Conservation (phyloP, 352 stramenopile species). For the Phytophthora quininea region DNA sequence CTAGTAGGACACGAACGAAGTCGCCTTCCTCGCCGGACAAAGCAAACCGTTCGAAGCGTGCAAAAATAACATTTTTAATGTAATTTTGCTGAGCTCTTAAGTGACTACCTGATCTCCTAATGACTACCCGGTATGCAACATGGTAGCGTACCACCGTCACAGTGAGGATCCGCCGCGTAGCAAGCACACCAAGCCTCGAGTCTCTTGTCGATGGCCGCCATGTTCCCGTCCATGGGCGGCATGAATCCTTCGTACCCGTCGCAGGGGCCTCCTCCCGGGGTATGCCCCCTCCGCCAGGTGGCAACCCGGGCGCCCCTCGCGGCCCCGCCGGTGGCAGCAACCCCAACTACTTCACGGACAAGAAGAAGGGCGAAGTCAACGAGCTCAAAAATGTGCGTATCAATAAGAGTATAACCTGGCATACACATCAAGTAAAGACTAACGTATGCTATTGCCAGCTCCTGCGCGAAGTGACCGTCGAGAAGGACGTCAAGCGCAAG, state of each 20-base stretch:
- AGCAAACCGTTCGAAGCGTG: too few species aligned
- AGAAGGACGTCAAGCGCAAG: constrained; percentile 97
- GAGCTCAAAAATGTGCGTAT: constrained; percentile 93
- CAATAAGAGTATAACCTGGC: not conserved
- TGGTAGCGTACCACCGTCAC: constrained; percentile 1
- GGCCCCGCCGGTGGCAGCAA: constrained; percentile 46
- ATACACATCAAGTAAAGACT: not conserved
- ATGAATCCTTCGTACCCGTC: constrained; percentile 42
- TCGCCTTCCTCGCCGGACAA: too few species aligned
- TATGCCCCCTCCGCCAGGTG: constrained; percentile 30
- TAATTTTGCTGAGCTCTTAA: not conserved
- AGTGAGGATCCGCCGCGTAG: constrained; percentile 41
- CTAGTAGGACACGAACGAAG: too few species aligned
- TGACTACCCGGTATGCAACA: not conserved
- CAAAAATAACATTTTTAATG: too few species aligned
- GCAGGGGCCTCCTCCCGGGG: constrained; percentile 23
- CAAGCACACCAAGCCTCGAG: constrained; percentile 94
- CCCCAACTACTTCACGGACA: constrained; percentile 87
- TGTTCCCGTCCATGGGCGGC: constrained; percentile 88
- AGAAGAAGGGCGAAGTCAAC: constrained; percentile 96
- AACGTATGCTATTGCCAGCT: constrained; percentile 56
- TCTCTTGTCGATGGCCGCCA: constrained; percentile 97
- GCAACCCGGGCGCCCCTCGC: constrained; percentile 14
- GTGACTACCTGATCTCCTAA: not conserved
- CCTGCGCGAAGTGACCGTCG: constrained; percentile 96